A percentile compares a stretch with the other conserved stretches of the same genome.
phyloP scores from a whole-genome alignment of 1,284 basidiomycete species.

The Sporisorium graminicola region DNA sequence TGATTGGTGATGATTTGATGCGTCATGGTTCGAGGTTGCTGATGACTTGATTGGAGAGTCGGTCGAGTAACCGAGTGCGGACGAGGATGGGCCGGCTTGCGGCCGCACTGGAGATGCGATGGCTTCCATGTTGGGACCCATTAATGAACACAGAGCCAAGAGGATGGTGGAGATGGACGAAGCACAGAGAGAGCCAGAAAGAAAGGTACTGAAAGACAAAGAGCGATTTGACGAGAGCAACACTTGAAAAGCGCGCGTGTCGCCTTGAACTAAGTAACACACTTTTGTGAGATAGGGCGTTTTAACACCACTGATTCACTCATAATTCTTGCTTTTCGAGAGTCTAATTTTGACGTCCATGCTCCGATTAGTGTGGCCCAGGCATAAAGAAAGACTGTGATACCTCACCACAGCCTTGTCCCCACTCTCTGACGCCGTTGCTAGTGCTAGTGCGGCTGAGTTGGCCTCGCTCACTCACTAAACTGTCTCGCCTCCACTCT shows the following conservation, averaged over 20 bases:
- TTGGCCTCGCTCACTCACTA: background rate
- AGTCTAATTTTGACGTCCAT: background rate
- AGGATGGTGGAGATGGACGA: slow-evolving; percentile 1
- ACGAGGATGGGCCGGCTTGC: slow-evolving; percentile 9
- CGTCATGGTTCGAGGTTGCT: slow-evolving; percentile 1
- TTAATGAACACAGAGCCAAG: background rate
- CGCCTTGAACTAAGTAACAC: slow-evolving; percentile 13
- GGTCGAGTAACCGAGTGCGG: slow-evolving; percentile 12
- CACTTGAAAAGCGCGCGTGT: slow-evolving; percentile 15
- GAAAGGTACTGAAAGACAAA: too few relatives aligned
- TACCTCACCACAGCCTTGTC: background rate
- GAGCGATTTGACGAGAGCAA: slow-evolving; percentile 1
- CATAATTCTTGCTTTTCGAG: background rate
- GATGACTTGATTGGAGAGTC: slow-evolving; percentile 22
- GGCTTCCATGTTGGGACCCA: slow-evolving; percentile 10
- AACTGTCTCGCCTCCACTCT: slow-evolving; percentile 1
- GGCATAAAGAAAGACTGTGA: background rate
- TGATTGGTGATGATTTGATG: background rate
- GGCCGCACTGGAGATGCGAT: slow-evolving; percentile 20
- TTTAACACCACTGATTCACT: background rate
- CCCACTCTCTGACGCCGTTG: background rate
- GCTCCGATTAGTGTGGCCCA: background rate
- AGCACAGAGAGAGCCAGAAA: background rate
- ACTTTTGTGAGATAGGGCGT: background rate
- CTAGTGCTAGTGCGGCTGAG: too few relatives aligned